Percentiles rank a stretch among this genome's conserved stretches.
Evolutionary conservation across 2,329 filamentous ascomycete species (phyloP).

Genomic region (Aspergillus sp.): DNA sequence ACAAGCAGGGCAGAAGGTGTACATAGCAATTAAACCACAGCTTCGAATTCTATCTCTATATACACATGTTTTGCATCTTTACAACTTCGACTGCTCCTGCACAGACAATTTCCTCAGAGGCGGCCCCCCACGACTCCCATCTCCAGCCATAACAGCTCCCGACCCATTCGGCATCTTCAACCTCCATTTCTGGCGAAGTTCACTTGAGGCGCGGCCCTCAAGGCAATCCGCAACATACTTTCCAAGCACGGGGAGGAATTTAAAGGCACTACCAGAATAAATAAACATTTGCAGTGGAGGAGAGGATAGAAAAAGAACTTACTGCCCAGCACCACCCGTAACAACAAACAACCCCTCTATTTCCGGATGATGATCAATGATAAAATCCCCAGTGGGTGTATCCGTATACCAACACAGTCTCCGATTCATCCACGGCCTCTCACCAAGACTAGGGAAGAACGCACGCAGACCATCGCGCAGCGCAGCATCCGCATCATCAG

Average conservation of each 20-base stretch:
- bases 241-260: constrained; percentile 19
- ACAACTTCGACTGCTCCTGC: constrained; percentile 13
- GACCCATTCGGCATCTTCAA: neutral
- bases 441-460: constrained; percentile 59
- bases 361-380: constrained; percentile 65
- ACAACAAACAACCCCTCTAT: constrained; percentile 45
- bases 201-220: neutral
- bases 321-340: constrained; percentile 22
- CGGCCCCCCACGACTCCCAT: constrained; percentile 17
- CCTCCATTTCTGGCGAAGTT: constrained; percentile 13
- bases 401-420: constrained; percentile 74
- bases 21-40: too few species aligned
- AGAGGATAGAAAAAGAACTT: neutral
- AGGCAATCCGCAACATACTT: constrained; percentile 15
- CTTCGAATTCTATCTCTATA: neutral
- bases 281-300: neutral
- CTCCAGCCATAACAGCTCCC: constrained; percentile 5
- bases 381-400: constrained; percentile 66
- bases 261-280: constrained; percentile 10
- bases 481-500: constrained; percentile 56
- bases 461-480: constrained; percentile 60
- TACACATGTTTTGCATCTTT: neutral
- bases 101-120: constrained; percentile 10
- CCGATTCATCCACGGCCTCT: constrained; percentile 59
- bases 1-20: too few species aligned